Conservation (phyloP, 805 yeast genomes). For the Sungouiozyma ichnusensis region DNA sequence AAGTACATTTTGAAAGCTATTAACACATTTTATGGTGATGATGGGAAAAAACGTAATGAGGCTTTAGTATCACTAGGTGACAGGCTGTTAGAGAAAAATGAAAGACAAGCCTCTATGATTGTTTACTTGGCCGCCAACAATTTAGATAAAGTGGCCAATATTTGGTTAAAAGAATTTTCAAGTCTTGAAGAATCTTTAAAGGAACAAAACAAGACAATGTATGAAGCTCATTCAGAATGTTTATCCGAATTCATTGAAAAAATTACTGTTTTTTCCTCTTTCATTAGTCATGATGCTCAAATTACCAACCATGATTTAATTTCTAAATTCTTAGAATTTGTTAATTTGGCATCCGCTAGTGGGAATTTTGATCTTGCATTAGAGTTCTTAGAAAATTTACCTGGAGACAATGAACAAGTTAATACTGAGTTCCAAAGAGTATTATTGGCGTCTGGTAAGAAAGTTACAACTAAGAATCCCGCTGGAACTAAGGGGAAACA, state of each 20-base stretch:
- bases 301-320: conserved; percentile 28
- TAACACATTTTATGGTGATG: conserved; percentile 39
- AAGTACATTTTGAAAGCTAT: conserved; percentile 66
- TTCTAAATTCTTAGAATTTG: conserved; percentile 65
- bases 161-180: conserved; percentile 76
- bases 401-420: conserved; percentile 62
- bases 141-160: conserved; percentile 61
- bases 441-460: conserved; percentile 45
- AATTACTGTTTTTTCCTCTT: conserved; percentile 47
- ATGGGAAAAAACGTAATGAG: conserved; percentile 39
- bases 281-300: conserved; percentile 13
- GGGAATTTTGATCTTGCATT: conserved; percentile 80
- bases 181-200: conserved; percentile 34
- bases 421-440: conserved; percentile 73
- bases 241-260: conserved; percentile 76
- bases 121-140: conserved; percentile 76
- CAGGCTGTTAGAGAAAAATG: conserved; percentile 44
- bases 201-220: conserved; percentile 42
- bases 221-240: conserved; percentile 77
- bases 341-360: conserved; percentile 64
- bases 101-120: conserved; percentile 64
- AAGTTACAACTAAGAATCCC: conserved; percentile 4
- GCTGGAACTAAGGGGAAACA: conserved; percentile 1
- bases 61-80: conserved; percentile 67
- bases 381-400: conserved; percentile 57